phyloP scores from a whole-genome alignment of 2,329 filamentous ascomycete species.

The Zalaria sp. region DNA sequence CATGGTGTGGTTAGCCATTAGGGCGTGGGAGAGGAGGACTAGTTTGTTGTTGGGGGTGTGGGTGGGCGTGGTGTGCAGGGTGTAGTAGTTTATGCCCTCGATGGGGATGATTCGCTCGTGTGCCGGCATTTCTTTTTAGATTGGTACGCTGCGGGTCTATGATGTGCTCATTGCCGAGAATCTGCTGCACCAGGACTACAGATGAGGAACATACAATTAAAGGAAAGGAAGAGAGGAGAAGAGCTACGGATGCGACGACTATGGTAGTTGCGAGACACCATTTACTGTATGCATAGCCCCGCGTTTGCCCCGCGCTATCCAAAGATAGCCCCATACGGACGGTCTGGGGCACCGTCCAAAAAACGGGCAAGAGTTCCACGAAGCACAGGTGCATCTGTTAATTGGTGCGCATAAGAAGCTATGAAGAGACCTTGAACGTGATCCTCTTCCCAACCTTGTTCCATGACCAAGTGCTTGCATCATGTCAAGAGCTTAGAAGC shows the following conservation, averaged over 20 bases:
- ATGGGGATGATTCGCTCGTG: constrained; percentile 7
- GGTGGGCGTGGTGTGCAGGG: constrained; percentile 9
- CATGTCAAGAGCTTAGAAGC: no score
- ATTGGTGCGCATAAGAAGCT: not conserved
- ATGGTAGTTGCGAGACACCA: no score
- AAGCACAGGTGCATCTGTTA: not conserved
- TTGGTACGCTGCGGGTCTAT: no score
- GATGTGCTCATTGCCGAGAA: not conserved
- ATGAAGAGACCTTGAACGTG: not conserved
- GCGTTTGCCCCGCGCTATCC: not conserved
- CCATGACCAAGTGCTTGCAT: no score
- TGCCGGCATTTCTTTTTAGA: no score
- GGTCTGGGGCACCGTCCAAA: not conserved
- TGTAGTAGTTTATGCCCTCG: constrained; percentile 14
- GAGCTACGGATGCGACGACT: no score
- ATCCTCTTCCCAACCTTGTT: not conserved
- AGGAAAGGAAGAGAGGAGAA: no score
- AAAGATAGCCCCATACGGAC: not conserved
- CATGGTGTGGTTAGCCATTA: constrained; percentile 16
- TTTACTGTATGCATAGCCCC: not conserved
- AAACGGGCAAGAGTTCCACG: not conserved
- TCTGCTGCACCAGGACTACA: no score
- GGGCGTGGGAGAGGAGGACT: constrained; percentile 14
- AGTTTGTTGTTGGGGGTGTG: constrained; percentile 6
- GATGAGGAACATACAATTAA: no score